These are phyloP conservation scores for Coniella lustricola DNA, from an alignment of 2,329 filamentous ascomycete genomes.

Conservation along the genomic window DNA sequence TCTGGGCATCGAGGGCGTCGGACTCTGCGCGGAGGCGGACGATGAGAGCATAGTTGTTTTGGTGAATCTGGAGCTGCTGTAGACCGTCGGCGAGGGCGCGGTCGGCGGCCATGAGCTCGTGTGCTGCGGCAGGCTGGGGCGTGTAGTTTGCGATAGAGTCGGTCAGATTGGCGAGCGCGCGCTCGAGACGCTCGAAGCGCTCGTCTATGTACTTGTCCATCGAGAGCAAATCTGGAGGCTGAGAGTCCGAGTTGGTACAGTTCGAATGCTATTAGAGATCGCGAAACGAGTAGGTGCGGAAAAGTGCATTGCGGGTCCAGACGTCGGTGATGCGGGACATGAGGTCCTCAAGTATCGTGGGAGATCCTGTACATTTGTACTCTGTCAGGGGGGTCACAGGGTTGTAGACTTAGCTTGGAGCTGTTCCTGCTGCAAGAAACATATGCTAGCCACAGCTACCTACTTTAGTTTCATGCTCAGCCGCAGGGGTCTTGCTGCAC, in stretches of 20 bases:
- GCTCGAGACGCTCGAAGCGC: slow-evolving; percentile 61
- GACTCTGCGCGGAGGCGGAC: slow-evolving; percentile 61
- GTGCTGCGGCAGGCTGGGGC: slow-evolving; percentile 59
- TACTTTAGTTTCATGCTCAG: no score
- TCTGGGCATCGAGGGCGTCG: slow-evolving; percentile 60
- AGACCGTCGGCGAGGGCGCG: slow-evolving; percentile 59
- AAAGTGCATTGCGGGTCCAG: no score
- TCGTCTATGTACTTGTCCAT: slow-evolving; percentile 59
- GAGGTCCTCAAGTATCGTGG: no score
- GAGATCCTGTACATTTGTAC: no score
- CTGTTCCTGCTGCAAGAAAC: no score
- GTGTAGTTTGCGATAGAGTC: slow-evolving; percentile 80
- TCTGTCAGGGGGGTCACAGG: no score
- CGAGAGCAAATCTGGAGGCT: background rate
- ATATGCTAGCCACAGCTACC: no score
- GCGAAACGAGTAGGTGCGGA: no score
- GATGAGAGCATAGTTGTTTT: slow-evolving; percentile 65
- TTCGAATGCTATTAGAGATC: background rate
- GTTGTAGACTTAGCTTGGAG: no score
- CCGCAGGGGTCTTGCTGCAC: no score
- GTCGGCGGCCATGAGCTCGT: slow-evolving; percentile 66
- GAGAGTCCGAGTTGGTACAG: no score
- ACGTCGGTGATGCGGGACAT: no score
- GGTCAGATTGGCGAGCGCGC: slow-evolving; percentile 60
- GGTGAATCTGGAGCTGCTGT: slow-evolving; percentile 60